phyloP scores from a whole-genome alignment of 371 early-diverging fungal species.

The Aphelidium insulamus region DNA sequence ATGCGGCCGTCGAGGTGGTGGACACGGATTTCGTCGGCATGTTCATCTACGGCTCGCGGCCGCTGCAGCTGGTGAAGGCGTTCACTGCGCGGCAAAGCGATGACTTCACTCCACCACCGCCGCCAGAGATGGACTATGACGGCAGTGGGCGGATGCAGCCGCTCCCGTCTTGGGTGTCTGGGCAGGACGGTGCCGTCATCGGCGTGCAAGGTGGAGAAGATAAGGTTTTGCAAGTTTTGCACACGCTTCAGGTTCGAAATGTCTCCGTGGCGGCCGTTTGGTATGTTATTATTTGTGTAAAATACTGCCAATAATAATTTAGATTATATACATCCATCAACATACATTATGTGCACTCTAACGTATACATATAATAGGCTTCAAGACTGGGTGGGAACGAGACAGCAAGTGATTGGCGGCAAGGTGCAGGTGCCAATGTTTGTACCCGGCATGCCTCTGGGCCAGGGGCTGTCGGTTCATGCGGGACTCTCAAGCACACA shows the following conservation, averaged over 20 bases:
- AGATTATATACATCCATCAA: not conserved
- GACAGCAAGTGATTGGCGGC: not conserved
- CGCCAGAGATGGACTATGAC: no score
- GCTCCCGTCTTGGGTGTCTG: not conserved
- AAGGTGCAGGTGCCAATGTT: no score
- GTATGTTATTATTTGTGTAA: not conserved
- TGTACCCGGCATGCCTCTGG: no score
- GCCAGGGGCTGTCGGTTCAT: no score
- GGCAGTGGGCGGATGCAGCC: not conserved
- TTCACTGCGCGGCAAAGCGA: no score
- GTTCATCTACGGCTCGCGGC: no score
- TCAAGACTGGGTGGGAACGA: conserved; percentile 1
- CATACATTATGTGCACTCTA: no score
- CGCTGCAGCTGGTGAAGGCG: no score
- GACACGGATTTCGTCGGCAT: no score
- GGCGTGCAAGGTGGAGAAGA: conserved; percentile 2
- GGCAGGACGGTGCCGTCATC: conserved; percentile 1
- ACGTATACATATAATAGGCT: not conserved
- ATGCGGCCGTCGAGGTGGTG: no score
- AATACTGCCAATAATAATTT: not conserved
- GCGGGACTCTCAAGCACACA: not conserved
- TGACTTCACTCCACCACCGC: no score
- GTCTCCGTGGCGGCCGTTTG: conserved; percentile 1
- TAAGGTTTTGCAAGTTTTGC: not conserved
- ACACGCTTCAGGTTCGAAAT: not conserved